A percentile compares a stretch with the other conserved stretches of the same genome.
These are phyloP conservation scores for Colletotrichum camelliae DNA, from an alignment of 2,329 filamentous ascomycete genomes.

Conservation along the genomic window DNA sequence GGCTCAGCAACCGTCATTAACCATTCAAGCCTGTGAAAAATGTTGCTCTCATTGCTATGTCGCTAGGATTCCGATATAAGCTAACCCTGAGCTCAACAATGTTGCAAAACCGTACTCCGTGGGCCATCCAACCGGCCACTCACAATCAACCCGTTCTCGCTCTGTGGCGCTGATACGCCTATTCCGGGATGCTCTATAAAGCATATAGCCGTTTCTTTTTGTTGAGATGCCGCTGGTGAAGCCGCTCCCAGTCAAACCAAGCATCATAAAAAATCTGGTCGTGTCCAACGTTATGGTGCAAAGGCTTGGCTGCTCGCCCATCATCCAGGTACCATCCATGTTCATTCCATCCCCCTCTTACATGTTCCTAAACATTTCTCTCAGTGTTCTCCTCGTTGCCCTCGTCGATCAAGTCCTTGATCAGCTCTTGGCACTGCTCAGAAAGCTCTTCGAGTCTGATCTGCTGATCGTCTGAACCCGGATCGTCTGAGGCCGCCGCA, in stretches of 20 bases:
- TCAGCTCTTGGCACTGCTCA: background rate
- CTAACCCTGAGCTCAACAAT: background rate
- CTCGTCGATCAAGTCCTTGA: background rate
- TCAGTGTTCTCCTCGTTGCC: background rate
- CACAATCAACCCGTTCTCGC: background rate
- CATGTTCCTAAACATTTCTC: background rate
- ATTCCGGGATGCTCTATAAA: background rate
- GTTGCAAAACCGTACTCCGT: background rate
- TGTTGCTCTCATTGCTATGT: background rate
- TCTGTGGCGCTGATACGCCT: background rate
- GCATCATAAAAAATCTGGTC: background rate
- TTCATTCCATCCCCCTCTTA: background rate
- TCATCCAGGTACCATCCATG: background rate
- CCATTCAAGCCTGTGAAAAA: background rate
- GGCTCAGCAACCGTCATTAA: background rate
- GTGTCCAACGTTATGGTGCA: background rate
- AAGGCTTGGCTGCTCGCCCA: background rate
- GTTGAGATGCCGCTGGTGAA: background rate
- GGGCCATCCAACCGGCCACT: background rate
- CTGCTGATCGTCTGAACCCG: background rate
- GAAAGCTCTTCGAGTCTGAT: background rate
- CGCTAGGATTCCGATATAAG: background rate
- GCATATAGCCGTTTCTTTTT: background rate
- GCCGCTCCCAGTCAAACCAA: background rate
- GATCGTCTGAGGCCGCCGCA: background rate